Evolutionary conservation across 176 grass and related monocot genomes (phyloP).

Genomic region (Chloris gayana): DNA sequence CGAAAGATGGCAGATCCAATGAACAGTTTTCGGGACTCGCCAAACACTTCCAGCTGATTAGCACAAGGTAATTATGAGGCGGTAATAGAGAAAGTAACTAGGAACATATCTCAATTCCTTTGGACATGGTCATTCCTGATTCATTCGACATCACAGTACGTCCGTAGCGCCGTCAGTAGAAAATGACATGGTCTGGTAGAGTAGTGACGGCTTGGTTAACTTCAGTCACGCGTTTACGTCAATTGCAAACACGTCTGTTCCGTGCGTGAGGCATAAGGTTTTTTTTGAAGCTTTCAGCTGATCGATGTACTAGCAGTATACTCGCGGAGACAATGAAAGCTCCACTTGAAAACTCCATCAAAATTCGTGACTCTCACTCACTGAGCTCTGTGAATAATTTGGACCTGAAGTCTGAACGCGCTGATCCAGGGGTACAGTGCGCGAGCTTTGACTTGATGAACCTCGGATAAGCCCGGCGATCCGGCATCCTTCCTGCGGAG

Average conservation of each 20-base stretch:
- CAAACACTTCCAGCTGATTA: not conserved
- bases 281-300: not conserved
- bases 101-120: not conserved
- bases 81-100: too few species aligned
- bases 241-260: not conserved
- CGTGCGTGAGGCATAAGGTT: not conserved
- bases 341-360: too few species aligned
- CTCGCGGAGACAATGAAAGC: too few species aligned
- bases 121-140: not conserved
- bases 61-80: too few species aligned
- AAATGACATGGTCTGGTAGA: not conserved
- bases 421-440: not conserved
- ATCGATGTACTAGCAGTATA: too few species aligned
- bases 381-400: not conserved
- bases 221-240: too few species aligned
- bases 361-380: too few species aligned
- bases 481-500: too few species aligned
- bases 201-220: not conserved
- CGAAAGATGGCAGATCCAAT: not conserved
- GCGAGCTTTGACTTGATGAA: slow-evolving; percentile 6
- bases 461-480: not conserved
- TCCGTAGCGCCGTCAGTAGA: not conserved
- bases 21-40: not conserved
- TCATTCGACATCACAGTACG: not conserved
- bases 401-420: not conserved